A percentile compares a stretch with the other conserved stretches of the same genome.
Evolutionary conservation across 257 asterid species (phyloP).

Genomic region (Salvia hispanica): DNA sequence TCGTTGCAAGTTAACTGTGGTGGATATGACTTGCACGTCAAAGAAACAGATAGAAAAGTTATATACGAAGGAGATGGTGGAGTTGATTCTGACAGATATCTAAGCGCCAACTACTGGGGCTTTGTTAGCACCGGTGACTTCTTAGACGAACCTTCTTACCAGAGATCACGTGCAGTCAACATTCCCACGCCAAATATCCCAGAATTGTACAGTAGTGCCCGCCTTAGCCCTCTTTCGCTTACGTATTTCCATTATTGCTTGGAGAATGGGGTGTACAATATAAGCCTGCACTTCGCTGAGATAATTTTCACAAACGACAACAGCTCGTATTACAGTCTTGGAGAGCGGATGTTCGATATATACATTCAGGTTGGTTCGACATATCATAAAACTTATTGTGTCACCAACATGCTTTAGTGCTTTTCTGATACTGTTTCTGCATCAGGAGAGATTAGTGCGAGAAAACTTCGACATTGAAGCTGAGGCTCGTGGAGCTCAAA

Average conservation of each 20-base stretch:
- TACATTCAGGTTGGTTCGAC: conserved; percentile 67
- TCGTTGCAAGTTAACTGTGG: conserved; percentile 82
- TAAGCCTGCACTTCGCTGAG: conserved; percentile 80
- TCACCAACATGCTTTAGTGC: conserved; percentile 17
- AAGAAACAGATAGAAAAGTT: conserved; percentile 46
- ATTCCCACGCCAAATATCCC: conserved; percentile 43
- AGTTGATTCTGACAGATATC: conserved; percentile 60
- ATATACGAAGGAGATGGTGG: conserved; percentile 76
- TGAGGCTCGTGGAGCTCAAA: conserved; percentile 68
- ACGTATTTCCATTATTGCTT: conserved; percentile 79
- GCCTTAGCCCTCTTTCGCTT: conserved; percentile 75
- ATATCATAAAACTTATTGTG: conserved; percentile 2
- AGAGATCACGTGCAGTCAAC: conserved; percentile 50
- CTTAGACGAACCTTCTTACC: conserved; percentile 63
- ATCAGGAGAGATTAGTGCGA: conserved; percentile 62
- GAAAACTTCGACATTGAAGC: conserved; percentile 68
- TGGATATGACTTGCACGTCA: conserved; percentile 52
- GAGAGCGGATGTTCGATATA: conserved; percentile 70
- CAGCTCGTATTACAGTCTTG: conserved; percentile 65
- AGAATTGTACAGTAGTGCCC: conserved; percentile 67
- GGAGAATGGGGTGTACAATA: conserved; percentile 77
- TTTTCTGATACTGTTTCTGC: conserved; percentile 32
- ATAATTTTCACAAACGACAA: conserved; percentile 63
- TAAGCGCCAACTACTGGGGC: conserved; percentile 61
- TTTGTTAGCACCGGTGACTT: conserved; percentile 88